phyloP scores from a whole-genome alignment of 75 land plant genomes.

The Isoetes taiwanensis region DNA sequence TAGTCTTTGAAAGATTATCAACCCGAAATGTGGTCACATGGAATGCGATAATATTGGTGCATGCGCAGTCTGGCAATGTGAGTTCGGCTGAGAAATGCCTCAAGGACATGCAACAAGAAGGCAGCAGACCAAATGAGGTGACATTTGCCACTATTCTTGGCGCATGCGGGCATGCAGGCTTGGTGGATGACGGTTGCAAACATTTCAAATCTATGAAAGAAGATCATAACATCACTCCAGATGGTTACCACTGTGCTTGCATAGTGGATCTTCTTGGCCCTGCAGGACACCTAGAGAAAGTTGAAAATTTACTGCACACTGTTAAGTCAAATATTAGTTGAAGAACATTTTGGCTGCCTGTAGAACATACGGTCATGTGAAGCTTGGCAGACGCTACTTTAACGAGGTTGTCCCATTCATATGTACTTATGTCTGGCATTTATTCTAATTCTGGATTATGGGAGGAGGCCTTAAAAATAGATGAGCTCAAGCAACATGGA shows the following conservation, averaged over 20 bases:
- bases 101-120: constrained; percentile 33
- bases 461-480: too few relatives aligned
- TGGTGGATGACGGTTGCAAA: background rate
- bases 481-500: too few relatives aligned
- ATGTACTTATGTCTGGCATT: too few relatives aligned
- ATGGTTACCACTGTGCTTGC: constrained; percentile 44
- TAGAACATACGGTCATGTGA: too few relatives aligned
- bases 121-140: constrained; percentile 24
- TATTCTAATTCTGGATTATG: too few relatives aligned
- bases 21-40: constrained; percentile 6
- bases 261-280: constrained; percentile 53
- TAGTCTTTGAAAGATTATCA: background rate
- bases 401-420: too few relatives aligned
- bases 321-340: too few relatives aligned
- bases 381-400: too few relatives aligned
- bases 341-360: too few relatives aligned
- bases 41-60: constrained; percentile 35
- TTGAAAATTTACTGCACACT: too few relatives aligned
- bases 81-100: constrained; percentile 26
- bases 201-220: constrained; percentile 35
- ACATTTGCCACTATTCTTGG: background rate
- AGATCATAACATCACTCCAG: constrained; percentile 20
- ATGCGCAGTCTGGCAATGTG: constrained; percentile 49
- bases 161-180: background rate
- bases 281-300: constrained; percentile 35